Evolutionary conservation across 345 rosid species (phyloP).

Genomic region (Carallia pectinifolia): DNA sequence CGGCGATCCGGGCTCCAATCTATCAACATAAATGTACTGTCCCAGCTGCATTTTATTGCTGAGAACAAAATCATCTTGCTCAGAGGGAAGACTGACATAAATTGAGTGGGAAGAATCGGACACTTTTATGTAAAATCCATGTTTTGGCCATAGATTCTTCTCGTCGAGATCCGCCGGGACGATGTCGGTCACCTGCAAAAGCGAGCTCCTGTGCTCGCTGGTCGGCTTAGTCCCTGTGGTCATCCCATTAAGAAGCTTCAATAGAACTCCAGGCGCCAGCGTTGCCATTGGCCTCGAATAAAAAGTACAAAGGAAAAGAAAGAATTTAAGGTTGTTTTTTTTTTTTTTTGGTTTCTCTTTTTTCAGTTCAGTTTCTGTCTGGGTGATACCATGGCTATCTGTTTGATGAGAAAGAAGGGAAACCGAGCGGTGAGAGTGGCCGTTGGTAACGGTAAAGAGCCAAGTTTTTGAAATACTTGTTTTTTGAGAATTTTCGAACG

Average conservation of each 20-base stretch:
- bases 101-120: conserved; percentile 92
- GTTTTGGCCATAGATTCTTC: conserved; percentile 81
- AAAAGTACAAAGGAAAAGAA: neutral
- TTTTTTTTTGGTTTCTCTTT: neutral
- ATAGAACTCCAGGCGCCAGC: conserved; percentile 71
- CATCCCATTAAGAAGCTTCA: conserved; percentile 82
- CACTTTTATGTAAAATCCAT: conserved; percentile 88
- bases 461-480: neutral
- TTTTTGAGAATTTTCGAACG: conserved; percentile 39
- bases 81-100: conserved; percentile 83
- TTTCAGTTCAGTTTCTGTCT: conserved; percentile 1
- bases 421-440: conserved; percentile 15
- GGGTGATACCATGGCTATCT: conserved; percentile 5
- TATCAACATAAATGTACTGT: conserved; percentile 82
- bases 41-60: conserved; percentile 95
- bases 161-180: conserved; percentile 96
- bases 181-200: conserved; percentile 86
- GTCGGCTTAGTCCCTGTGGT: conserved; percentile 82
- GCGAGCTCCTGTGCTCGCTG: conserved; percentile 79
- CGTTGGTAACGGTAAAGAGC: conserved; percentile 44
- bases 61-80: conserved; percentile 74
- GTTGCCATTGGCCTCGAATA: conserved; percentile 54
- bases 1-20: conserved; percentile 87
- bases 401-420: neutral
- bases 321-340: neutral